These are phyloP conservation scores for Drechslerella coelobrocha DNA, from an alignment of 2,329 filamentous ascomycete genomes.

Conservation along the genomic window DNA sequence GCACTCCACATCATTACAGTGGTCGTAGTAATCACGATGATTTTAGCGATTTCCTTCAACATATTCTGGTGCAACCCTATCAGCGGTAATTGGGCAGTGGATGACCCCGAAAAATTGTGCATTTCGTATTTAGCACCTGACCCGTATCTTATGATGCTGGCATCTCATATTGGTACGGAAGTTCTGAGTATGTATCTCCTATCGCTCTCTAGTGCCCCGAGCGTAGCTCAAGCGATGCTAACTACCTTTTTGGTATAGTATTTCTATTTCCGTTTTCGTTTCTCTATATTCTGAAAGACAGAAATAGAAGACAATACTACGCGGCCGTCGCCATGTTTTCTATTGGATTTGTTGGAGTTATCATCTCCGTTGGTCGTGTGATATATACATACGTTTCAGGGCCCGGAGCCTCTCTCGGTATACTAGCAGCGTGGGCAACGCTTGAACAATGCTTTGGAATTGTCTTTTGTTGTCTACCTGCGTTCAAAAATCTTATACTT, in stretches of 20 bases:
- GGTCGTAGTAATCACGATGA: not conserved
- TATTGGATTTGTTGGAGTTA: conserved; percentile 26
- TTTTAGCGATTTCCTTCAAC: conserved; percentile 17
- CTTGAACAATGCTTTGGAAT: conserved; percentile 34
- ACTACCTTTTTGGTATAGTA: conserved; percentile 1
- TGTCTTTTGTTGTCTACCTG: conserved; percentile 33
- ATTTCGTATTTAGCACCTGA: conserved; percentile 5
- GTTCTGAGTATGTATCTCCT: conserved; percentile 14
- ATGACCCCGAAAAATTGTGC: conserved; percentile 16
- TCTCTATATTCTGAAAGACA: conserved; percentile 18
- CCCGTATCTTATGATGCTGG: conserved; percentile 10
- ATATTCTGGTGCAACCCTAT: conserved; percentile 33
- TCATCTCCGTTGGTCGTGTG: conserved; percentile 21
- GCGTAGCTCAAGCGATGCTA: not conserved
- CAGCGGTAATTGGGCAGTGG: conserved; percentile 35
- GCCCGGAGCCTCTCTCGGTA: not conserved
- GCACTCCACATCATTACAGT: conserved; percentile 30
- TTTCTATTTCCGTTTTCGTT: conserved; percentile 27
- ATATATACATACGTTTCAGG: conserved; percentile 2
- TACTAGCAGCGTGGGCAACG: conserved; percentile 13
- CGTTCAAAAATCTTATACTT: conserved; percentile 16
- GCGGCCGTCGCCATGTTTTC: conserved; percentile 18
- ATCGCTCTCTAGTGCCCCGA: not conserved
- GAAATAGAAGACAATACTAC: conserved; percentile 31
- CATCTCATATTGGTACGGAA: conserved; percentile 18